Evolutionary conservation across 208 protist species (phyloP), one percentile per base, ranked within the genome.

Genomic region (Leptomonas seymouri): DNA sequence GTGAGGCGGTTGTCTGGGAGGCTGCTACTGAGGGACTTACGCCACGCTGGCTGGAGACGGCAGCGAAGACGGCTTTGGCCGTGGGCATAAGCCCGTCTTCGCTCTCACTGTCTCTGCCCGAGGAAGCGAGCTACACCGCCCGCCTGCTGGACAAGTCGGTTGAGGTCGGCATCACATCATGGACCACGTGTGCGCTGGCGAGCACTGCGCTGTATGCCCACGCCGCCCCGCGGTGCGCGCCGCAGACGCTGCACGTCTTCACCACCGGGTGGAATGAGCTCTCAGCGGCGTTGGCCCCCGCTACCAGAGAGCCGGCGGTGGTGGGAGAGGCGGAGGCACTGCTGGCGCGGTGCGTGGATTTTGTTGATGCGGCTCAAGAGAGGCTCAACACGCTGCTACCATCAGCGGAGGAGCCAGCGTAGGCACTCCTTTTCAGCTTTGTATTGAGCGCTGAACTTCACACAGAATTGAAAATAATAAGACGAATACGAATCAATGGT

Each of bases 1-100:
- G 72, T 30, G 46, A 63, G n/a, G 14, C 50, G 15, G 80, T 90
- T 1, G 77, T 97, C 39, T 86, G 75, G 70, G 89, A 97, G 55
- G 84, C 89, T 46, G 87, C 80, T 34, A 63, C 79, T 16, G 39
- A 15, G 0, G 89, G 87, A 0, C 66, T 93, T 6, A 86, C 81
- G 3, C 81, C 85, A 34, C 82, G 91, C 14, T 91, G 86, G 86
- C 64, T 97, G 34, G 89, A 97, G 73, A 94, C 89, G n/a, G 73
- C 70, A 2, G 36, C 80, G 34, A 94, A 94, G 63, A 93, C 87
- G 20, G 80, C 82, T n/a, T 39, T 83, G 11, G 76, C 91, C 3
- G 89, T 85, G 21, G 89, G 89, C 25, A 80, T 94, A 55, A 53
- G 81, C 23, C 20, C 77, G 21, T 49, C 49, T 4, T 60, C 67